phyloP scores from a whole-genome alignment of 805 yeast species.

The Schizosaccharomyces osmophilus region DNA sequence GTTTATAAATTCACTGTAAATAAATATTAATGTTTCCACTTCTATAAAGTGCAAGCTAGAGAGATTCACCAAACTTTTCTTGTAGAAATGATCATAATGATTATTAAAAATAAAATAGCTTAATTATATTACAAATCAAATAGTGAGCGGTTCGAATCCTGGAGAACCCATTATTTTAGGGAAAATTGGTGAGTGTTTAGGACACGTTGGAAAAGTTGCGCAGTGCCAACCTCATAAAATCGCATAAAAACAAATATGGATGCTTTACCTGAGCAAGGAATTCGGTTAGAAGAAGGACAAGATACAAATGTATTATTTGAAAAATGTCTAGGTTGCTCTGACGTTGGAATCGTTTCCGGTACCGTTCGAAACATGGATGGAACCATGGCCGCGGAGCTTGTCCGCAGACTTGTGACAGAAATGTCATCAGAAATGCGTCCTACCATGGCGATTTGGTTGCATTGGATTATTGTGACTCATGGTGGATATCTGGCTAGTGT shows the following conservation, averaged over 20 bases:
- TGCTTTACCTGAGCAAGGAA: neutral
- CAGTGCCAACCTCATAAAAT: too few species aligned
- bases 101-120: too few species aligned
- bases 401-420: neutral
- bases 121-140: too few species aligned
- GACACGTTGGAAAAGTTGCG: neutral
- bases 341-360: neutral
- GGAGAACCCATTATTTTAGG: too few species aligned
- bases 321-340: neutral
- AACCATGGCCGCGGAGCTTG: neutral
- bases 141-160: too few species aligned
- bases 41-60: too few species aligned
- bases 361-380: conserved; percentile 1
- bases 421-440: neutral
- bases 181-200: too few species aligned
- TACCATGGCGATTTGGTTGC: neutral
- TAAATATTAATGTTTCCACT: too few species aligned
- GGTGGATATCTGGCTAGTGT: neutral
- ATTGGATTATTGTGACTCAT: neutral
- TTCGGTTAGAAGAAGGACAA: neutral
- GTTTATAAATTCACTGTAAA: too few species aligned
- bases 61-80: too few species aligned
- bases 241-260: neutral
- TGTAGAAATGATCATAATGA: too few species aligned
- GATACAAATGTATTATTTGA: neutral